These are phyloP conservation scores for Penicillium sp. DNA, from an alignment of 2,329 filamentous ascomycete genomes.

Conservation along the genomic window DNA sequence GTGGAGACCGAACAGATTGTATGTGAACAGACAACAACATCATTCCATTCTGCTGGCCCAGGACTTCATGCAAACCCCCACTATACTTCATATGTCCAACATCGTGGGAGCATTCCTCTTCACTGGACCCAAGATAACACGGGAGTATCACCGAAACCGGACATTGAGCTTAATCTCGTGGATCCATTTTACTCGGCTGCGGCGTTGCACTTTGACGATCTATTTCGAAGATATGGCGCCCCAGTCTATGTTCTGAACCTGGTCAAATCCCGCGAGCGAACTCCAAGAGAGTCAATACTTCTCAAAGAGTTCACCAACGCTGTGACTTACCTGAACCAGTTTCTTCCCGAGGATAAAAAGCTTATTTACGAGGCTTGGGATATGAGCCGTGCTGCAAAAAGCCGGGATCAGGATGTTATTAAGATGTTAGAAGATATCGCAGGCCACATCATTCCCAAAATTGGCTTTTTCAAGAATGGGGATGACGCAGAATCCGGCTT, in stretches of 20 bases:
- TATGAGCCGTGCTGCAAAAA: conserved; percentile 94
- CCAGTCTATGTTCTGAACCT: conserved; percentile 90
- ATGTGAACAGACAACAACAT: conserved; percentile 88
- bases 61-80: conserved; percentile 82
- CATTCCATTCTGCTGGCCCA: conserved; percentile 87
- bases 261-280: conserved; percentile 83
- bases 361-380: conserved; percentile 96
- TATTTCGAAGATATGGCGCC: conserved; percentile 89
- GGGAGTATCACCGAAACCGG: conserved; percentile 91
- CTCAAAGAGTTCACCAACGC: conserved; percentile 82
- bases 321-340: conserved; percentile 90
- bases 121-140: conserved; percentile 98
- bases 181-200: conserved; percentile 95
- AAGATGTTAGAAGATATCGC: conserved; percentile 85
- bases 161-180: conserved; percentile 90
- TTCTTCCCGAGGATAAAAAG: conserved; percentile 75
- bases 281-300: conserved; percentile 86
- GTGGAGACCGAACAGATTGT: conserved; percentile 99
- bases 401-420: conserved; percentile 89
- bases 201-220: conserved; percentile 88
- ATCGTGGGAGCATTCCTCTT: conserved; percentile 91
- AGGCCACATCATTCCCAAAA: conserved; percentile 78
- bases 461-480: conserved; percentile 94
- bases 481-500: conserved; percentile 64
- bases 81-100: conserved; percentile 95